phyloP scores from a whole-genome alignment of 352 stramenopile genomes.

The Globisporangium takayamanum region DNA sequence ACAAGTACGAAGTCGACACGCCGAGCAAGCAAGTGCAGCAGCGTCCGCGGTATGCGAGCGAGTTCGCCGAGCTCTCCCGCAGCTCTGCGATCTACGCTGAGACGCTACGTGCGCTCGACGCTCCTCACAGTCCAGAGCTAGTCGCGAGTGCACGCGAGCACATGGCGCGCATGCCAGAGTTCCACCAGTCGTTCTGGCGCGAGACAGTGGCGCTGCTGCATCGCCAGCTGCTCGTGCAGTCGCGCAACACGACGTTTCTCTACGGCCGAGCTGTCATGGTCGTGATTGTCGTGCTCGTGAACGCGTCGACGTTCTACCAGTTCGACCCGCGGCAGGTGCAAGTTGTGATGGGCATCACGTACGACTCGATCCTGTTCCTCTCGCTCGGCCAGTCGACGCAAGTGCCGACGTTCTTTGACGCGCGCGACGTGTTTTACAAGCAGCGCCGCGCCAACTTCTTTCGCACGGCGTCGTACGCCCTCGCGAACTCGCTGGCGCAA shows the following conservation, averaged over 20 bases:
- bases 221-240: slow-evolving; percentile 56
- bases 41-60: slow-evolving; percentile 23
- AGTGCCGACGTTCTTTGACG: slow-evolving; percentile 66
- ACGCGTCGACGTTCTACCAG: slow-evolving; percentile 37
- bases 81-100: slow-evolving; percentile 22
- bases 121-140: slow-evolving; percentile 19
- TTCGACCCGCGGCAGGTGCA: slow-evolving; percentile 29
- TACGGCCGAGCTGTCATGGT: slow-evolving; percentile 33
- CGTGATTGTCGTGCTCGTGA: slow-evolving; percentile 31
- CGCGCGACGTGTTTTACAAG: slow-evolving; percentile 71
- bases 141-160: slow-evolving; percentile 20
- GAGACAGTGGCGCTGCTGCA: slow-evolving; percentile 26
- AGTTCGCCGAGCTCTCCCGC: slow-evolving; percentile 27
- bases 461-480: slow-evolving; percentile 47
- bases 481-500: slow-evolving; percentile 52
- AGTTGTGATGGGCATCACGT: slow-evolving; percentile 65
- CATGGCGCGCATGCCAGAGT: slow-evolving; percentile 34
- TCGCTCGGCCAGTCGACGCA: slow-evolving; percentile 62
- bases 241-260: slow-evolving; percentile 42
- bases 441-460: slow-evolving; percentile 77
- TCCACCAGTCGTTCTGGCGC: slow-evolving; percentile 32
- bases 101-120: slow-evolving; percentile 21
- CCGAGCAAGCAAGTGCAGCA: slow-evolving; percentile 14
- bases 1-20: slow-evolving; percentile 23
- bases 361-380: slow-evolving; percentile 69